These are phyloP conservation scores for Puccinia novopanici DNA, from an alignment of 1,284 basidiomycete species.

Conservation along the genomic window DNA sequence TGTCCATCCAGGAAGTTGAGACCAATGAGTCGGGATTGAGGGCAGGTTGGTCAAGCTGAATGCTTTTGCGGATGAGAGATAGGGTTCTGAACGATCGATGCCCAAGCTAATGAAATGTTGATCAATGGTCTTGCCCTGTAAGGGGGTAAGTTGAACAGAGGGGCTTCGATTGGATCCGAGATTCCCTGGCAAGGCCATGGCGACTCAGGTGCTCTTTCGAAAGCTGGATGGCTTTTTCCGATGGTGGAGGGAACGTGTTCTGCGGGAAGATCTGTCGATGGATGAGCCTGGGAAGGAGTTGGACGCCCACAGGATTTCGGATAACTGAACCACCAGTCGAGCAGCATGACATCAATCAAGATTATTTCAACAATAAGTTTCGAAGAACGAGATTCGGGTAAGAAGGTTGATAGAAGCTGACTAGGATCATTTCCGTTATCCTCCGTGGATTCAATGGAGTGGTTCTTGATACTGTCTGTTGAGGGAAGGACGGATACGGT, in stretches of 20 bases:
- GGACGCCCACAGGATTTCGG: slow-evolving; percentile 86
- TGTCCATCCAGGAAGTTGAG: slow-evolving; percentile 81
- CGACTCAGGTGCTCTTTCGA: slow-evolving; percentile 74
- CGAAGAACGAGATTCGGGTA: background rate
- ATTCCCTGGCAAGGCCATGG: slow-evolving; percentile 77
- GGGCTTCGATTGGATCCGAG: slow-evolving; percentile 76
- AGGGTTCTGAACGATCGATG: slow-evolving; percentile 72
- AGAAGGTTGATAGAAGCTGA: background rate
- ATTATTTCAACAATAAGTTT: slow-evolving; percentile 3
- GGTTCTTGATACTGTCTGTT: background rate
- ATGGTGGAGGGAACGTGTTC: slow-evolving; percentile 69
- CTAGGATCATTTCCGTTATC: background rate
- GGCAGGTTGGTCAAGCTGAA: slow-evolving; percentile 70
- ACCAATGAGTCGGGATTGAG: slow-evolving; percentile 71
- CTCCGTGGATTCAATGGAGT: background rate
- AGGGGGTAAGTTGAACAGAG: slow-evolving; percentile 76
- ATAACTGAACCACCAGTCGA: slow-evolving; percentile 40
- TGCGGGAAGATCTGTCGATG: slow-evolving; percentile 79
- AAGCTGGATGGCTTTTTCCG: slow-evolving; percentile 70
- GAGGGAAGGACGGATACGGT: background rate
- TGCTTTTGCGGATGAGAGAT: slow-evolving; percentile 72
- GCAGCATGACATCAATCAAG: background rate
- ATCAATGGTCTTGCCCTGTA: slow-evolving; percentile 79
- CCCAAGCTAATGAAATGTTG: slow-evolving; percentile 89
- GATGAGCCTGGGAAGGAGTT: slow-evolving; percentile 77